A percentile compares a stretch with the other conserved stretches of the same genome.
These are phyloP conservation scores for Fennellomyces sp. DNA, from an alignment of 371 early-diverging fungal species.

Conservation along the genomic window DNA sequence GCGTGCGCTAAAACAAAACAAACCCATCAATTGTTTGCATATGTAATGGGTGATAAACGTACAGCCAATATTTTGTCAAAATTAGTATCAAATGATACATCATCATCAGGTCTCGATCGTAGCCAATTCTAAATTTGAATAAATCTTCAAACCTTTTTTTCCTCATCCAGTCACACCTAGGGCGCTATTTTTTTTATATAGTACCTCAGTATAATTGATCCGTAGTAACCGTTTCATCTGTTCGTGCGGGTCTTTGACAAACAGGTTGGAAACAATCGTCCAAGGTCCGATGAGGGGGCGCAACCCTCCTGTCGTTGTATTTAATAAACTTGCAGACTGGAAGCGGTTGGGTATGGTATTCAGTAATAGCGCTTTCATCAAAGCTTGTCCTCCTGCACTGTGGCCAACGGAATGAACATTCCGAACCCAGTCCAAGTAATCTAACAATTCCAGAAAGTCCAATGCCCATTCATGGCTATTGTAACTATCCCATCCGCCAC, in stretches of 20 bases:
- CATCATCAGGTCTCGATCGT: slow-evolving; percentile 14
- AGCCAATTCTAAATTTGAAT: slow-evolving; percentile 10
- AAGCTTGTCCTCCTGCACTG: slow-evolving; percentile 67
- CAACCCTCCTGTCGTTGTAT: slow-evolving; percentile 23
- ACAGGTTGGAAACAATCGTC: slow-evolving; percentile 20
- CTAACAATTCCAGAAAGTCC: slow-evolving; percentile 65
- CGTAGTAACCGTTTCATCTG: slow-evolving; percentile 18
- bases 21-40: background rate
- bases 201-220: slow-evolving; percentile 28
- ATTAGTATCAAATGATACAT: slow-evolving; percentile 18
- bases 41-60: slow-evolving; percentile 9
- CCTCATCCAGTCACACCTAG: background rate
- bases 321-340: slow-evolving; percentile 16
- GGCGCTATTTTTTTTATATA: background rate
- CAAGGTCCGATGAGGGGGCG: slow-evolving; percentile 24
- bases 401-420: slow-evolving; percentile 72
- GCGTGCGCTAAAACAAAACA: slow-evolving; percentile 13
- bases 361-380: slow-evolving; percentile 16
- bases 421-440: slow-evolving; percentile 65
- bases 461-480: slow-evolving; percentile 44
- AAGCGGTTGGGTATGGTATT: slow-evolving; percentile 11
- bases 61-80: slow-evolving; percentile 21
- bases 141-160: background rate
- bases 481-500: slow-evolving; percentile 24
- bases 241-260: slow-evolving; percentile 15